Evolutionary conservation across 176 grass and related monocot genomes (phyloP), one percentile per base, ranked within the genome.

Genomic region (Raddia distichophylla): DNA sequence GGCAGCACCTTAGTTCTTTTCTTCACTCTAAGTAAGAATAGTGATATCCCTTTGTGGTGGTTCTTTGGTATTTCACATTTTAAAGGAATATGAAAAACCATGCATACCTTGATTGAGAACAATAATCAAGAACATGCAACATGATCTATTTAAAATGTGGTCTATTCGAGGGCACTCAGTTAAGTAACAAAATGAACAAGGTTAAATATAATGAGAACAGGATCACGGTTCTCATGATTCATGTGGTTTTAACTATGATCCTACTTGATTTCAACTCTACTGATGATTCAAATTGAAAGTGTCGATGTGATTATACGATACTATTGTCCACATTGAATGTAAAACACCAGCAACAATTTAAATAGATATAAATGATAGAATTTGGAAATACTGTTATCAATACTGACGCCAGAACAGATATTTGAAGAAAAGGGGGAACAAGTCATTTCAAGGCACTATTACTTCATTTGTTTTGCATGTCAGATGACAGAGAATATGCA

Each of bases 291-390:
- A 18, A 47, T 47, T 45, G 43, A 18, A 69, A 69, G 18, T 69
- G 42, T 20, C 17, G 12, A 51, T 71, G 12, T 5, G 50, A 33
- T 22, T 20, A 27, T 71, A 71, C 32, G 46, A 71, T 71, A 49
- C 19, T 71, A 8, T 33, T 20, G 15, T 13, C 46, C 46, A 51
- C 11, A 71, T 51, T 50, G 6, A 48, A 71, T 71, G 19, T 18
- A 20, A 69, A 46, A 69, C 42, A 69, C 16, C 66, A 69, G 45
- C 18, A 69, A 46, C 45, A 46, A 47, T 46, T 47, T 69, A 66
- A 46, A 42, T 44, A 69, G 17, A 69, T 46, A 69, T 20, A 19
- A 69, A n/a, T 54, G 70, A 8, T 54, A 55, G 7, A 55, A 10
- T 56, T 33, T 67, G 64, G 11, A 44, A 67, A 67, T 50, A 44